Percentiles rank a stretch among this genome's conserved stretches.
These are phyloP conservation scores for Clitoria ternatea DNA, from an alignment of 306 rosid genomes.

Conservation along the genomic window DNA sequence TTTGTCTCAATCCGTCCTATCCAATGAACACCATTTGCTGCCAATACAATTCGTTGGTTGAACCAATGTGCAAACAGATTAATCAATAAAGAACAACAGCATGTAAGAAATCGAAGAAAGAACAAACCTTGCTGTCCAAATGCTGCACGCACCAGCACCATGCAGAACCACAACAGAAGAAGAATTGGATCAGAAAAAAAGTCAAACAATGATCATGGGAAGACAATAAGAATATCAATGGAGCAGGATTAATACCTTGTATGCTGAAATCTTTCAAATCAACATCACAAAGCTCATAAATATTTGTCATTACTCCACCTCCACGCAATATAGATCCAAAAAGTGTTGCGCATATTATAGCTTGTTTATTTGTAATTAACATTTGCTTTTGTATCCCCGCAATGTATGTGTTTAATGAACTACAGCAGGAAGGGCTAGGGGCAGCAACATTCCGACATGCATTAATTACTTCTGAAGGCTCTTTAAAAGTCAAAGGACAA, in stretches of 20 bases:
- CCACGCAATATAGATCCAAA: slow-evolving; percentile 90
- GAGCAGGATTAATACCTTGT: slow-evolving; percentile 56
- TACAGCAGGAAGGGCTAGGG: slow-evolving; percentile 89
- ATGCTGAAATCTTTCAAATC: slow-evolving; percentile 98
- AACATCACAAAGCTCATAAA: slow-evolving; percentile 89
- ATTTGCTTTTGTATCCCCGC: slow-evolving; percentile 87
- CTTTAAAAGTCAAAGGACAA: slow-evolving; percentile 85
- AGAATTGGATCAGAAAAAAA: slow-evolving; percentile 25
- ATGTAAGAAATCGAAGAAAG: slow-evolving; percentile 22
- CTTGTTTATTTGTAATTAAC: slow-evolving; percentile 93
- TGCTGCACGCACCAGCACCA: slow-evolving; percentile 50
- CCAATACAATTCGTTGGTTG: not conserved
- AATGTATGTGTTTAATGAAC: slow-evolving; percentile 78
- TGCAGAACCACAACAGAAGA: slow-evolving; percentile 20
- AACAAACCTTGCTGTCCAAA: slow-evolving; percentile 72
- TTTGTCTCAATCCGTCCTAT: no score
- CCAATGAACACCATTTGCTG: no score
- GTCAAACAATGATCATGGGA: not conserved
- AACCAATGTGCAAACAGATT: slow-evolving; percentile 2
- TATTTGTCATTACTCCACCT: slow-evolving; percentile 79
- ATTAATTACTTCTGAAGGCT: slow-evolving; percentile 74
- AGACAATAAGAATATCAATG: not conserved
- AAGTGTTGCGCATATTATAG: slow-evolving; percentile 86
- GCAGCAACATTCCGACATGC: slow-evolving; percentile 84
- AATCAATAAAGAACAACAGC: not conserved